A percentile compares a stretch with the other conserved stretches of the same genome.
phyloP scores from a whole-genome alignment of 257 asterid species.

The Solanum peruvianum region DNA sequence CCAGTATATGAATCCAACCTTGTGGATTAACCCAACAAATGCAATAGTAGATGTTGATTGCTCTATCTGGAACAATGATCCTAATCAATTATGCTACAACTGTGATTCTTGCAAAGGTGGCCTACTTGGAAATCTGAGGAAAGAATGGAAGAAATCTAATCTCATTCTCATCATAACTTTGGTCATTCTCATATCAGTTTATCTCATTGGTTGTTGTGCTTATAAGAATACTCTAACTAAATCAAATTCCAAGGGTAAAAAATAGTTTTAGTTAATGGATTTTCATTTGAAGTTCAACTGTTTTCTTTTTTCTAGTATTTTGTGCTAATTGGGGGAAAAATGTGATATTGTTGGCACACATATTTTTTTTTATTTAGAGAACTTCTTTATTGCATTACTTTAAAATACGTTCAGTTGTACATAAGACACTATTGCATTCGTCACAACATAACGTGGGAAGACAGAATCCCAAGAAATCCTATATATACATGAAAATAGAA shows the following conservation, averaged over 20 bases:
- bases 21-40: neutral
- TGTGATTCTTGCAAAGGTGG: slow-evolving; percentile 21
- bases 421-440: no score
- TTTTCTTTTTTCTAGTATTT: neutral
- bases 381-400: no score
- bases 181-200: slow-evolving; percentile 56
- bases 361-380: no score
- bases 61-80: neutral
- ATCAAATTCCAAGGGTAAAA: slow-evolving; percentile 1
- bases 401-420: no score
- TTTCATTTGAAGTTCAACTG: neutral
- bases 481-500: no score
- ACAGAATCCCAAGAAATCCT: no score
- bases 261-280: neutral
- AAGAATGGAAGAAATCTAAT: slow-evolving; percentile 69
- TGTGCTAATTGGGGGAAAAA: no score
- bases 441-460: no score
- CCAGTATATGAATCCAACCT: slow-evolving; percentile 44
- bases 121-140: slow-evolving; percentile 62
- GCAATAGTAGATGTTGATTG: neutral
- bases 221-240: slow-evolving; percentile 70
- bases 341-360: neutral
- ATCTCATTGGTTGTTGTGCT: slow-evolving; percentile 74
- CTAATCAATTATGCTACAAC: neutral
- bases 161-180: slow-evolving; percentile 59